Evolutionary conservation across 2,329 filamentous ascomycete genomes (phyloP).

Genomic region (Arthroderma uncinatum): DNA sequence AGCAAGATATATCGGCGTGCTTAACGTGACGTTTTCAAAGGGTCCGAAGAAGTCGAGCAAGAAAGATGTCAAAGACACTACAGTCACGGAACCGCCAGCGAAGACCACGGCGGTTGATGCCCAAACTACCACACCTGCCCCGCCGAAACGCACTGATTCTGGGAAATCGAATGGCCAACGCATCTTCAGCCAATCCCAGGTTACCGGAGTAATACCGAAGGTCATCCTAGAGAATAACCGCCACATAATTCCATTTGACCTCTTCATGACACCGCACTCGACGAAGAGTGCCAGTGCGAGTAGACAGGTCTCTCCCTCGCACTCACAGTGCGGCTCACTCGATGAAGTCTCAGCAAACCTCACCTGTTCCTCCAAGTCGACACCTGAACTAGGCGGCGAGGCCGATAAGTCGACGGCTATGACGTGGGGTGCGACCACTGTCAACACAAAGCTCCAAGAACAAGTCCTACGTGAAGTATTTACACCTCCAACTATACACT

Average conservation of each 20-base stretch:
- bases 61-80: slow-evolving; percentile 22
- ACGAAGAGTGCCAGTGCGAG: not conserved
- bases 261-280: slow-evolving; percentile 53
- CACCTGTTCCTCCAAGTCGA: slow-evolving; percentile 1
- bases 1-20: slow-evolving; percentile 89
- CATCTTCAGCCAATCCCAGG: slow-evolving; percentile 64
- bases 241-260: slow-evolving; percentile 77
- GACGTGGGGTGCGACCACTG: slow-evolving; percentile 80
- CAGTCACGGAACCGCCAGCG: slow-evolving; percentile 3
- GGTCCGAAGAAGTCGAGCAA: slow-evolving; percentile 52
- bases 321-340: not conserved
- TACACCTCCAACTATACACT: slow-evolving; percentile 68
- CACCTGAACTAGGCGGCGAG: not conserved
- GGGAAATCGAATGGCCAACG: slow-evolving; percentile 26
- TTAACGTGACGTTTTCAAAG: slow-evolving; percentile 93
- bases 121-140: not conserved
- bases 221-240: slow-evolving; percentile 90
- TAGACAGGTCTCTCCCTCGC: not conserved
- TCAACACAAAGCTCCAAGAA: slow-evolving; percentile 78
- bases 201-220: slow-evolving; percentile 64
- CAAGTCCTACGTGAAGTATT: slow-evolving; percentile 91
- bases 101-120: not conserved
- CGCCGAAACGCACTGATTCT: not conserved
- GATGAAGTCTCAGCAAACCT: slow-evolving; percentile 3
- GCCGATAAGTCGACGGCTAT: slow-evolving; percentile 14